Evolutionary conservation across 2,329 filamentous ascomycete species (phyloP).

Genomic region (Curvularia verruculosa): DNA sequence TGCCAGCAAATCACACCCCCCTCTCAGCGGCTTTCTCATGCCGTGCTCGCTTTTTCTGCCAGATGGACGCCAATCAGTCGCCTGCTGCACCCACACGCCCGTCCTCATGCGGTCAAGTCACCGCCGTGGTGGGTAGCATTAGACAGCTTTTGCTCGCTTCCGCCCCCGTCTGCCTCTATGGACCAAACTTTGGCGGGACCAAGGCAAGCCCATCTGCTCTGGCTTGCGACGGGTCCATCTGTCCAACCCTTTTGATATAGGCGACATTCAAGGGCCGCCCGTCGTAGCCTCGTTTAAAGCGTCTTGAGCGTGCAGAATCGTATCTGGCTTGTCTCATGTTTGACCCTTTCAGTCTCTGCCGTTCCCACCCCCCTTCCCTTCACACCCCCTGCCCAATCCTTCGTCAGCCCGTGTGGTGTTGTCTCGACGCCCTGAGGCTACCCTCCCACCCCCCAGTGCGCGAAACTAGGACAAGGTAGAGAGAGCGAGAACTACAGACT

Average conservation of each 20-base stretch:
- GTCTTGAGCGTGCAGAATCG: conserved; percentile 25
- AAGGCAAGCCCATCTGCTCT: conserved; percentile 14
- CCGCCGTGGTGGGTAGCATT: conserved; percentile 27
- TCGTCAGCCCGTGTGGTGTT: conserved; percentile 32
- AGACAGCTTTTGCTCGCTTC: conserved; percentile 34
- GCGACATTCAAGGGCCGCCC: conserved; percentile 35
- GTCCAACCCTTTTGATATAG: conserved; percentile 17
- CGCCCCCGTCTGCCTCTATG: conserved; percentile 9
- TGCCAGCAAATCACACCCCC: conserved; percentile 21
- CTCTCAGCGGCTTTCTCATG: conserved; percentile 24
- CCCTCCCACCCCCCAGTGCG: neutral
- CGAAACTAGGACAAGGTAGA: neutral
- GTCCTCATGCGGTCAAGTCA: conserved; percentile 17
- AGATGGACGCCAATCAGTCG: conserved; percentile 23
- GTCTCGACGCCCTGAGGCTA: conserved; percentile 26
- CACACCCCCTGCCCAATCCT: conserved; percentile 32
- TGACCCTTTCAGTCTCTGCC: conserved; percentile 26
- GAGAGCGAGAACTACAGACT: neutral
- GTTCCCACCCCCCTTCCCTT: conserved; percentile 32
- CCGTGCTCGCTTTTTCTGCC: conserved; percentile 11
- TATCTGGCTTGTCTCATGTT: conserved; percentile 38
- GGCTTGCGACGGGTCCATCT: conserved; percentile 18
- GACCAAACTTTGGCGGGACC: conserved; percentile 23
- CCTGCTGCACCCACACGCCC: conserved; percentile 7
- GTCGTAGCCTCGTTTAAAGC: conserved; percentile 31